phyloP scores from a whole-genome alignment of 1,284 basidiomycete genomes.

The Trichosporon coremiiforme region DNA sequence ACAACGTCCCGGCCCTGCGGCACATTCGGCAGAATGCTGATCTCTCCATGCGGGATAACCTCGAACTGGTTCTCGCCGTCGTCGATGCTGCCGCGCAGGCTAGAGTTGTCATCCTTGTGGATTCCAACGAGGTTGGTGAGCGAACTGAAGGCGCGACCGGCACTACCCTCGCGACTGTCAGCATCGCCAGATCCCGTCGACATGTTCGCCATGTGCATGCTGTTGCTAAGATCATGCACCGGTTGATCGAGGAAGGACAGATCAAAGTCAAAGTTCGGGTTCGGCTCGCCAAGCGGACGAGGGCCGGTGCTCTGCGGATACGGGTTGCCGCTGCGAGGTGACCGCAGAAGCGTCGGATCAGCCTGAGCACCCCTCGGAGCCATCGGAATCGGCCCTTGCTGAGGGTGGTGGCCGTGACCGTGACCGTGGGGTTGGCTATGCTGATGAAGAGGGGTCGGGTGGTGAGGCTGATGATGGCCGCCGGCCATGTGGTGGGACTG shows the following conservation, averaged over 20 bases:
- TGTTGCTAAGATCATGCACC: conserved; percentile 27
- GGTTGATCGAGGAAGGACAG: conserved; percentile 33
- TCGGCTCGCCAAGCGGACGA: conserved; percentile 26
- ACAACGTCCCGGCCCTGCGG: conserved; percentile 33
- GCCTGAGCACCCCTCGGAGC: background rate
- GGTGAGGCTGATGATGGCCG: conserved; percentile 5
- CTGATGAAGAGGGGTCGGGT: conserved; percentile 4
- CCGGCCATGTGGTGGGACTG: background rate
- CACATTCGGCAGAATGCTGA: conserved; percentile 24
- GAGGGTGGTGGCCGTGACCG: conserved; percentile 7
- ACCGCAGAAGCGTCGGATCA: conserved; percentile 4
- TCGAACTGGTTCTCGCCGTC: conserved; percentile 20
- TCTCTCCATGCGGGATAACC: conserved; percentile 23
- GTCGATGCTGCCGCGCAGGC: conserved; percentile 13
- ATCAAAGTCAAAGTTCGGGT: conserved; percentile 32
- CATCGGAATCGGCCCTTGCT: conserved; percentile 2
- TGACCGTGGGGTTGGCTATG: background rate
- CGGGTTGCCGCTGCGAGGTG: conserved; percentile 1
- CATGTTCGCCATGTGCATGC: conserved; percentile 23
- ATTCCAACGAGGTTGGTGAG: background rate
- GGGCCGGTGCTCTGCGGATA: conserved; percentile 33
- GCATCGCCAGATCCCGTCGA: background rate
- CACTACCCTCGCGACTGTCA: background rate
- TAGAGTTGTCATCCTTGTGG: conserved; percentile 17
- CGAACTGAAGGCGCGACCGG: background rate